These are phyloP conservation scores for Smallanthus sonchifolius DNA, from an alignment of 129 eudicot species.

Conservation along the genomic window DNA sequence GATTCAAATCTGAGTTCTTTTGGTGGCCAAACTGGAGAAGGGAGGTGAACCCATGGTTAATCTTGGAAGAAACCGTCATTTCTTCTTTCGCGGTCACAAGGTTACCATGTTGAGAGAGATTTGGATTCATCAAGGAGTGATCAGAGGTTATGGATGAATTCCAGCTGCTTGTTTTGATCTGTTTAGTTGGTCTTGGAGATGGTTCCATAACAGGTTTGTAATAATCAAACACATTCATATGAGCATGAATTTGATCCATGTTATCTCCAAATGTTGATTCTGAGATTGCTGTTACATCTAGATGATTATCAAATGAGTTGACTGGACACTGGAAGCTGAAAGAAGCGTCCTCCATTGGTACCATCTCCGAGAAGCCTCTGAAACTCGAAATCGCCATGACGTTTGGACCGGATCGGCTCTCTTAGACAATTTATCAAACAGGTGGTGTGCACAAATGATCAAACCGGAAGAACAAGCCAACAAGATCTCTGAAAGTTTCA, in stretches of 20 bases:
- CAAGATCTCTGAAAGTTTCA: conserved; percentile 22
- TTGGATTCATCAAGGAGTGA: conserved; percentile 30
- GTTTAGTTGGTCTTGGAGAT: conserved; percentile 53
- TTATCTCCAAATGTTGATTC: conserved; percentile 34
- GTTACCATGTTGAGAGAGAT: conserved; percentile 18
- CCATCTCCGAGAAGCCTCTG: conserved; percentile 48
- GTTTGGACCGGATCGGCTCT: neutral
- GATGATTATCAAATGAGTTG: conserved; percentile 47
- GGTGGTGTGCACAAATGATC: conserved; percentile 13
- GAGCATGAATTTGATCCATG: conserved; percentile 21
- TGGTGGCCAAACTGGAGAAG: conserved; percentile 33
- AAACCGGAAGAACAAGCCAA: conserved; percentile 1
- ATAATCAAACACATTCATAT: conserved; percentile 24
- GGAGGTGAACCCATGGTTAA: conserved; percentile 23
- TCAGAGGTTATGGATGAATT: conserved; percentile 30
- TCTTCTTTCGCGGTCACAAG: conserved; percentile 57
- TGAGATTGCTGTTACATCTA: conserved; percentile 26
- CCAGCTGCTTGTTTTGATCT: conserved; percentile 42
- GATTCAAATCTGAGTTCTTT: conserved; percentile 17
- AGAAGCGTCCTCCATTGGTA: conserved; percentile 55
- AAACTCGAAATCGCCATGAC: conserved; percentile 54
- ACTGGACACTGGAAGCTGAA: conserved; percentile 45
- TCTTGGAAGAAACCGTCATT: conserved; percentile 35
- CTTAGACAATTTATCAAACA: conserved; percentile 14
- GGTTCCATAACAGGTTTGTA: conserved; percentile 33